Evolutionary conservation across 805 yeast genomes (phyloP).

Genomic region (Phaffomyces opuntiae): DNA sequence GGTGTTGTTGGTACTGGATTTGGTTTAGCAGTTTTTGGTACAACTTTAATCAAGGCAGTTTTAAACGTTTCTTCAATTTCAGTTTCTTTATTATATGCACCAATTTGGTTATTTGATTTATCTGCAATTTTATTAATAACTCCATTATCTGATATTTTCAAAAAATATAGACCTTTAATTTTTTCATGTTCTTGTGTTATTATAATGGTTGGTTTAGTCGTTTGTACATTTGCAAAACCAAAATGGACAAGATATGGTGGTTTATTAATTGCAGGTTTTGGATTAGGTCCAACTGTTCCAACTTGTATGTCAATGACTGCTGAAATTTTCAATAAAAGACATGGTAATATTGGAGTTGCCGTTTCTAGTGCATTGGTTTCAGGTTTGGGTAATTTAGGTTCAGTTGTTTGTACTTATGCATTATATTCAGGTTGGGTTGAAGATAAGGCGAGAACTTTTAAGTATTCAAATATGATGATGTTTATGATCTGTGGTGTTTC

Average conservation of each 20-base stretch:
- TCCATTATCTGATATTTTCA: constrained; percentile 71
- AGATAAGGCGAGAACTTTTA: constrained; percentile 53
- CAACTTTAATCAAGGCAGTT: constrained; percentile 62
- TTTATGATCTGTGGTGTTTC: constrained; percentile 71
- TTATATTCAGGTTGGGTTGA: constrained; percentile 84
- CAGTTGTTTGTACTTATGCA: constrained; percentile 82
- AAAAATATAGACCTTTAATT: constrained; percentile 49
- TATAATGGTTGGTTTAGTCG: constrained; percentile 68
- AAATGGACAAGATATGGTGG: constrained; percentile 80
- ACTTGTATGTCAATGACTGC: constrained; percentile 80
- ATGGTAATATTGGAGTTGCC: constrained; percentile 83
- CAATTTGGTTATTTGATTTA: constrained; percentile 84
- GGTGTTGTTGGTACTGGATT: constrained; percentile 92
- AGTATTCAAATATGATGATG: constrained; percentile 77
- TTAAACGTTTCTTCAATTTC: constrained; percentile 56
- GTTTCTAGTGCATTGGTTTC: constrained; percentile 77
- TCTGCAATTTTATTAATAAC: constrained; percentile 69
- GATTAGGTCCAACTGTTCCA: constrained; percentile 88
- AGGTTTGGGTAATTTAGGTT: constrained; percentile 83
- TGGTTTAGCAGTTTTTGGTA: constrained; percentile 80
- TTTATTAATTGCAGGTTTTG: constrained; percentile 73
- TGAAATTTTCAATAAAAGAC: constrained; percentile 59
- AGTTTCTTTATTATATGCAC: constrained; percentile 74
- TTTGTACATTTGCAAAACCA: constrained; percentile 67
- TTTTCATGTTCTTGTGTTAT: constrained; percentile 57